phyloP scores from a whole-genome alignment of 2,329 filamentous ascomycete species.

The Cladosporium sp. region DNA sequence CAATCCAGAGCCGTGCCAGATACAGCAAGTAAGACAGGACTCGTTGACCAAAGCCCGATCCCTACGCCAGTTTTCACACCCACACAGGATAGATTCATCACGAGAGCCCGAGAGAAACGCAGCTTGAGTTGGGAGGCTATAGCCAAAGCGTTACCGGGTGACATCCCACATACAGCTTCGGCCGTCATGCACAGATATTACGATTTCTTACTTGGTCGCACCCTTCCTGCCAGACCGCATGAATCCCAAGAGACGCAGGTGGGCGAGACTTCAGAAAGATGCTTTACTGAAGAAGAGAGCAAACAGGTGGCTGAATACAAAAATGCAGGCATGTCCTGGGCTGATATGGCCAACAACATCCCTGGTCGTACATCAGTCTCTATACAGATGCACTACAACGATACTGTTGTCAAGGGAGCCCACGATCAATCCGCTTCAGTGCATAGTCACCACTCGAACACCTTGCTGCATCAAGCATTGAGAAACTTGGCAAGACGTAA shows the following conservation, averaged over 20 bases:
- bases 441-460: not conserved
- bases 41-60: not conserved
- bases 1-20: not conserved
- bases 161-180: not conserved
- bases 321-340: slow-evolving; percentile 5
- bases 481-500: slow-evolving; percentile 13
- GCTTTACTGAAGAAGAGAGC: not conserved
- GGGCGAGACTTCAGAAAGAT: not conserved
- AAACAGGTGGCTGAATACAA: slow-evolving; percentile 4
- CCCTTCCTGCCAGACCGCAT: not conserved
- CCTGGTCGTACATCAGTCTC: slow-evolving; percentile 8
- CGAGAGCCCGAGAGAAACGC: not conserved
- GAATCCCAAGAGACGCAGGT: not conserved
- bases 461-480: slow-evolving; percentile 16
- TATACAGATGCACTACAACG: slow-evolving; percentile 11
- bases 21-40: no score
- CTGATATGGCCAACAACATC: slow-evolving; percentile 5
- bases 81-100: slow-evolving; percentile 1
- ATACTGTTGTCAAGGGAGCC: not conserved
- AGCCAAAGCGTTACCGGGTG: not conserved
- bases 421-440: not conserved
- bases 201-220: not conserved
- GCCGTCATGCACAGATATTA: slow-evolving; percentile 7
- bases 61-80: not conserved
- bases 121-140: not conserved